Evolutionary conservation across 2,329 filamentous ascomycete species (phyloP), one percentile per base, ranked within the genome.

Genomic region (Colletotrichum sp.): DNA sequence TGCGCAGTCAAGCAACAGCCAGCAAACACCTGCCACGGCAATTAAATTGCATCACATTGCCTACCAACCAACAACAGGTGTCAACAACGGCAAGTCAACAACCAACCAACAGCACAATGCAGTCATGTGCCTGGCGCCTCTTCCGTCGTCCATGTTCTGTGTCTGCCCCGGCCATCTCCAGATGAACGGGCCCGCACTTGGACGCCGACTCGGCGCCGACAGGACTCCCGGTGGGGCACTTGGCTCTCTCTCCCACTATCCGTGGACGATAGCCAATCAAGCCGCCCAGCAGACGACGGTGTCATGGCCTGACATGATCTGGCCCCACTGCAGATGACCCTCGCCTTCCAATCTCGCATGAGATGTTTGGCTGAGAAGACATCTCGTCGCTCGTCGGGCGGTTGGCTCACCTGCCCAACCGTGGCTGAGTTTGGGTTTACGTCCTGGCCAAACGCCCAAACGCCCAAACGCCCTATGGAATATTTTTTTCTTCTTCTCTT

Each of bases 141-240:
- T 34, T 44, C 39, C 18, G 30, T 64, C 62, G 13, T 15, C 28
- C 1, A 7, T 39, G 28, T 63, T 5, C 52, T 18, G 12, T 28
- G 9, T 13, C 28, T 52, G 57, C 57, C 44, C 44, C 68, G 68
- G 57, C 57, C 36, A 49, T 49, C 44, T 12, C 44, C 68, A 26
- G 34, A 70, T 30, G 57, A 52, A 52, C 18, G 28, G 26, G 34
- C 36, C 34, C 26, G 21, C 36, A 49, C 12, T 32, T 30, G 30
- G 16, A 21, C 44, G 71, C 71, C 71, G 71, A 69, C 16, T 69
- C 71, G 71, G 71, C 65, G 64, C 71, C 65, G 65, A 73, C 65
- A 36, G 26, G 18, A 36, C 12, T 18, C 18, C 39, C 65, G 39
- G 57, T 59, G 70, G 34, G 13, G 18, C 12, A 12, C 24, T n/a